Evolutionary conservation across 257 asterid species (phyloP), one percentile per base, ranked within the genome.

Genomic region (Paulownia fortunei): DNA sequence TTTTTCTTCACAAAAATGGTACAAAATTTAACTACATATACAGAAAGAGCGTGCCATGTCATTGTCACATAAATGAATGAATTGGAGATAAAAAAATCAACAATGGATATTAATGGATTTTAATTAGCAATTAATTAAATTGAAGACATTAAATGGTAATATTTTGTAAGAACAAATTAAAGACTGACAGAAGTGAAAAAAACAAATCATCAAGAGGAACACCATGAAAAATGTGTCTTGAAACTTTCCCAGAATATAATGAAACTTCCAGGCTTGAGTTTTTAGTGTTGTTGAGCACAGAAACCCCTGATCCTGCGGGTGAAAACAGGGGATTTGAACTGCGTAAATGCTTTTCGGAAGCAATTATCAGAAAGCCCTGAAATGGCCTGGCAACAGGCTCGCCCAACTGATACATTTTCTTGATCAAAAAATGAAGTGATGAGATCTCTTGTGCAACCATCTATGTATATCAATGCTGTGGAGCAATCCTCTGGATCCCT

Each of bases 301-400:
- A 69, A 81, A 26, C 8, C 74, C 69, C 74, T 63, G 6, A 70
- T 49, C 16, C 58, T 42, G 27, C 21, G 11, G 52, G 24, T 54
- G 69, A 81, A 69, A 44, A 3, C 12, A 0, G 82, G 23, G 30
- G 74, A 30, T 11, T 42, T 8, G 8, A 65, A 70, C 56, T 72
- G 73, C 46, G 32, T 47, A 42, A 81, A 76, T 0, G 68, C 79
- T 44, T 39, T 24, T 3, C 64, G 10, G 36, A 81, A 81, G 41
- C 82, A 81, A 41, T 44, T 23, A 65, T 81, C 68, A 26, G 76
- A 81, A 46, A 81, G 60, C 76, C 21, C 65, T 27, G 71, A 71
- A 72, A 82, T 18, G 13, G 52, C 52, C 11, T 12, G 10, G 41
- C 82, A 71, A 7, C 79, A 81, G 8, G 55, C 44, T 4, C 49